Evolutionary conservation across 2,329 filamentous ascomycete species (phyloP).

Genomic region (Botrytis pseudocinerea): DNA sequence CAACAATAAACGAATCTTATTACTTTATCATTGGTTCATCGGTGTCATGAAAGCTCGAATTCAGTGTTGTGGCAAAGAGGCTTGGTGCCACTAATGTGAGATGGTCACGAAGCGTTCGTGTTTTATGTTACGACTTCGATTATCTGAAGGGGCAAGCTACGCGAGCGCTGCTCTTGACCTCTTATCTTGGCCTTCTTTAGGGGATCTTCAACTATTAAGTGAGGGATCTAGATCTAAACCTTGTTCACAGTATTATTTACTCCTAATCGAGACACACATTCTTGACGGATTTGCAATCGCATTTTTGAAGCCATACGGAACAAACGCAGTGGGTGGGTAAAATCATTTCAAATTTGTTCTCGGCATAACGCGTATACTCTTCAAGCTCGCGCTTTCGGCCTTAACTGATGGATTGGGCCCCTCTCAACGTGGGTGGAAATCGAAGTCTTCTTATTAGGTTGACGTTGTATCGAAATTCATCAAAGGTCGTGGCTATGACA

Average conservation of each 20-base stretch:
- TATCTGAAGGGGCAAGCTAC: neutral
- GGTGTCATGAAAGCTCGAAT: neutral
- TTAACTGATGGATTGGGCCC: neutral
- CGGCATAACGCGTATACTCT: neutral
- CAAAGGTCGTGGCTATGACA: neutral
- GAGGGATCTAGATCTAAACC: neutral
- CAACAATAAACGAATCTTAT: conserved; percentile 10
- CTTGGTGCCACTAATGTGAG: neutral
- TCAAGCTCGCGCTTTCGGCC: neutral
- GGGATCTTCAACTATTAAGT: neutral
- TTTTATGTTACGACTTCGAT: conserved; percentile 1
- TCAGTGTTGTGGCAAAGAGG: neutral
- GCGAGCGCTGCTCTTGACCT: neutral
- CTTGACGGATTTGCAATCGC: neutral
- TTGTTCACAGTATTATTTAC: neutral
- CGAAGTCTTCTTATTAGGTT: neutral
- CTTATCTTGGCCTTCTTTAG: neutral
- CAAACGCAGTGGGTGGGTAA: neutral
- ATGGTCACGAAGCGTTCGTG: neutral
- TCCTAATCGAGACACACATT: neutral
- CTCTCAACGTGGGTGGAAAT: neutral
- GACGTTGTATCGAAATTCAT: neutral
- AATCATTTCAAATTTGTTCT: neutral
- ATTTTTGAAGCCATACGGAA: neutral
- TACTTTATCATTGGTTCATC: neutral